Percentiles rank a stretch among this genome's conserved stretches.
These are phyloP conservation scores for Diddensiella transvaalensis DNA, from an alignment of 805 yeast genomes.

Conservation along the genomic window DNA sequence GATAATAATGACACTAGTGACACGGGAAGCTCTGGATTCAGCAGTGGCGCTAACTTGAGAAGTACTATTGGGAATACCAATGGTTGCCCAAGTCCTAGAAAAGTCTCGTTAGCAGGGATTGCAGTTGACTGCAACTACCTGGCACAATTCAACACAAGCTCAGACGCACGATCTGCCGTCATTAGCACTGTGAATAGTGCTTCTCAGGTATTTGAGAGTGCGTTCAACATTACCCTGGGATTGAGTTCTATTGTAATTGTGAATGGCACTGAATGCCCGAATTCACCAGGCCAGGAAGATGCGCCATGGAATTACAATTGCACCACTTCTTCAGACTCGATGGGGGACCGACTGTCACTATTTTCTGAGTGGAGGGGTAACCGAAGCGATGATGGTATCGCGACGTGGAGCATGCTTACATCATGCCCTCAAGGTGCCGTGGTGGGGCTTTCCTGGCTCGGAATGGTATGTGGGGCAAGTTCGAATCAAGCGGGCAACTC, in stretches of 20 bases:
- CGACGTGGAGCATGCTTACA: slow-evolving; percentile 36
- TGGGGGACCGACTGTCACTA: slow-evolving; percentile 28
- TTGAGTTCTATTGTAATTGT: slow-evolving; percentile 29
- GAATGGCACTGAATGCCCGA: slow-evolving; percentile 28
- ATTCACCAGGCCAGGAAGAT: slow-evolving; percentile 5
- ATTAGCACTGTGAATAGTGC: slow-evolving; percentile 34
- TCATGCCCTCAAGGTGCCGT: slow-evolving; percentile 33
- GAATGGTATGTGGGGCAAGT: slow-evolving; percentile 30
- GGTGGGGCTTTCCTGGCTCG: slow-evolving; percentile 39
- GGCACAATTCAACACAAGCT: slow-evolving; percentile 25
- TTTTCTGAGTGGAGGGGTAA: slow-evolving; percentile 34
- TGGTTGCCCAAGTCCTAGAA: slow-evolving; percentile 33
- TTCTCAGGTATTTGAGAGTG: slow-evolving; percentile 32
- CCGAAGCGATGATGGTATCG: slow-evolving; percentile 31
- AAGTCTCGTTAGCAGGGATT: slow-evolving; percentile 36
- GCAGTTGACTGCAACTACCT: slow-evolving; percentile 37
- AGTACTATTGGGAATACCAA: slow-evolving; percentile 29
- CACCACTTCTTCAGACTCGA: slow-evolving; percentile 17
- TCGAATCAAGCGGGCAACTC: slow-evolving; percentile 18
- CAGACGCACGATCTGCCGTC: slow-evolving; percentile 30
- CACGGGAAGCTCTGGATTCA: slow-evolving; percentile 27
- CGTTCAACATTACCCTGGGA: slow-evolving; percentile 37
- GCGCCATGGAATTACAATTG: slow-evolving; percentile 31
- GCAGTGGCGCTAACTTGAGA: slow-evolving; percentile 25
- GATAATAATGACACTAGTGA: slow-evolving; percentile 18